Evolutionary conservation across 345 rosid species (phyloP), one percentile per base, ranked within the genome.

Genomic region (Melastoma malabathricum): DNA sequence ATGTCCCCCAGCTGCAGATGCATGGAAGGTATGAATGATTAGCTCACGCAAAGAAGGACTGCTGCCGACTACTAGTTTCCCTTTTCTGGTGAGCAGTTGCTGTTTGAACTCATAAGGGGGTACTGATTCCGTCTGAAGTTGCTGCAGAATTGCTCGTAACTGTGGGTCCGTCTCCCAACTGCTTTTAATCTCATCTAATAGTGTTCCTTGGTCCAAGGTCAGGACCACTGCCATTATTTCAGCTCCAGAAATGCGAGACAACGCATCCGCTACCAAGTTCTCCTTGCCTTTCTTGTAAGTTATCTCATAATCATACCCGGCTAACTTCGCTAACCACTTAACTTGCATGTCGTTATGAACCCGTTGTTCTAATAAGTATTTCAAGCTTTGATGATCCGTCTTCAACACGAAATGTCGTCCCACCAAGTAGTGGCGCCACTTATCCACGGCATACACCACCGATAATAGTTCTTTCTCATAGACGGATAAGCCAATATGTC

Each of bases 341-440:
- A 9, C 4, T 14, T 54, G 57, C 0, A 15, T 13, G 4, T 27
- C 47, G 18, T 46, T 54, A 1, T 1, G 0, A 0, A 39, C 10
- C n/a, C 10, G 15, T 13, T 54, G 57, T 7, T 54, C 47, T 13
- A 54, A 12, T 1, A 54, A 16, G 13, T 1, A 54, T 15, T 44
- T 43, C 2, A 43, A 22, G 7, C 48, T 43, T 19, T 54, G 29
- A 10, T 54, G 58, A 27, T 54, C 48, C 9, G 58, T 54, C 6
- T n/a, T 12, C 9, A 54, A 18, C 7, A 44, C 13, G 15, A 44
- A 54, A 10, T 19, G 27, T 29, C 43, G 15, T 14, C 19, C 3
- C 23, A 10, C 4, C 9, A 54, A 31, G 45, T 54, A 54, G n/a
- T 43, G 17, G 1, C 22, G 17, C 58, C 58, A 54, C n/a, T 44